phyloP scores from a whole-genome alignment of 495 filamentous ascomycete genomes.

The Hypoxylon trugodes region DNA sequence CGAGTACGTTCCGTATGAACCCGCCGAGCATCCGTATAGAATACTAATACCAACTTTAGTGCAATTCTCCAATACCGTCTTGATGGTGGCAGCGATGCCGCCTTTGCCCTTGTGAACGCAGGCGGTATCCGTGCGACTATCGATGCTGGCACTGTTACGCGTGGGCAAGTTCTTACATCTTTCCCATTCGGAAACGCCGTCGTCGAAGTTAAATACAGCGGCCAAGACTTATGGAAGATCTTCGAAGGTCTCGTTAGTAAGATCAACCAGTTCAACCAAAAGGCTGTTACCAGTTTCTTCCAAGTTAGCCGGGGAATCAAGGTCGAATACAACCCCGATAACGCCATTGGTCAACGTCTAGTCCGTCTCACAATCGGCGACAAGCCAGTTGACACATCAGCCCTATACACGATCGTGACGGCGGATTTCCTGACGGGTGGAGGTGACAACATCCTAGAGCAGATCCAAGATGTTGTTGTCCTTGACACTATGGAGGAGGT shows the following conservation, averaged over 20 bases:
- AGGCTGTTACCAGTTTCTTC: conserved; percentile 58
- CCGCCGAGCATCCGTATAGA: neutral
- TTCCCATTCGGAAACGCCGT: conserved; percentile 68
- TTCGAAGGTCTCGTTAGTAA: conserved; percentile 58
- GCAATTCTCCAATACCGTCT: conserved; percentile 63
- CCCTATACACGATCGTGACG: conserved; percentile 60
- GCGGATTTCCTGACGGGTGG: conserved; percentile 63
- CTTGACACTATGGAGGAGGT: conserved; percentile 64
- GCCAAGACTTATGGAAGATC: conserved; percentile 57
- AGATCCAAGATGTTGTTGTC: conserved; percentile 45
- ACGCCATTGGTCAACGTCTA: conserved; percentile 46
- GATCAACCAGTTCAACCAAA: conserved; percentile 56
- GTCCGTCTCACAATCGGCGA: conserved; percentile 54
- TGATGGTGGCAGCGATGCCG: conserved; percentile 43
- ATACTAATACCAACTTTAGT: conserved; percentile 37
- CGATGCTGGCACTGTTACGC: conserved; percentile 59
- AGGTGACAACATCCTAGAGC: conserved; percentile 62
- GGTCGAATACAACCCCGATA: conserved; percentile 55
- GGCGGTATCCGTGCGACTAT: conserved; percentile 67
- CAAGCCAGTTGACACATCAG: conserved; percentile 44
- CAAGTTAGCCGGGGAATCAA: conserved; percentile 60
- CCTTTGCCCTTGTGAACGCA: conserved; percentile 62
- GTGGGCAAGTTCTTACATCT: conserved; percentile 62
- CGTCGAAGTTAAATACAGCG: conserved; percentile 55
- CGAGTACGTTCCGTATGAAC: conserved; percentile 48